phyloP scores from a whole-genome alignment of 495 filamentous ascomycete species.

The Corynascus novoguineensis region DNA sequence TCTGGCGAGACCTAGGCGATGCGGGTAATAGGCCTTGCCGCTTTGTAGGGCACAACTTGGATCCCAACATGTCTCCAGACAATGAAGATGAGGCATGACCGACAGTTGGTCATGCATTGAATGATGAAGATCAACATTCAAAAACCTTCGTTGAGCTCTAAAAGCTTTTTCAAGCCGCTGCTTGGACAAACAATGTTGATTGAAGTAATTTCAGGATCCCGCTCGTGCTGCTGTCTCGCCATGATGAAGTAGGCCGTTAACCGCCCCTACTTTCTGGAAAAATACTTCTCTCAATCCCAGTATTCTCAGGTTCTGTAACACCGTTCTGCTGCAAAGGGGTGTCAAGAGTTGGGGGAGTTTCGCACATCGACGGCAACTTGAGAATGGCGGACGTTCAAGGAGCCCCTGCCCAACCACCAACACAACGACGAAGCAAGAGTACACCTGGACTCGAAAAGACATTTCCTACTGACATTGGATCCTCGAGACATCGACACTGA shows the following conservation, averaged over 20 bases:
- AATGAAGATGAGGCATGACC: constrained; percentile 2
- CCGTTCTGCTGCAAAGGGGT: no score
- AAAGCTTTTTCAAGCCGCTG: not conserved
- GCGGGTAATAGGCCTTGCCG: constrained; percentile 8
- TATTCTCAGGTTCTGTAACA: no score
- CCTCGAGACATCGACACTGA: not conserved
- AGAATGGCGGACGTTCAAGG: no score
- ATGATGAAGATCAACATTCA: not conserved
- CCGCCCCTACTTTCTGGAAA: not conserved
- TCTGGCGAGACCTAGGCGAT: not conserved
- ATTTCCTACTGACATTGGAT: not conserved
- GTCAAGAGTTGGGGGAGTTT: no score
- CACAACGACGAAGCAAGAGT: no score
- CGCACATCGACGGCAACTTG: no score
- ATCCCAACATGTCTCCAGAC: not conserved
- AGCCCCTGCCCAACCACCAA: no score
- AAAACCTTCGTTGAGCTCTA: not conserved
- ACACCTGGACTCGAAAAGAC: no score
- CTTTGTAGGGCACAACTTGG: not conserved
- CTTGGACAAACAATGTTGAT: not conserved
- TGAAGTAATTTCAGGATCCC: not conserved
- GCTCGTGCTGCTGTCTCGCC: not conserved
- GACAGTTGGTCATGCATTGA: not conserved
- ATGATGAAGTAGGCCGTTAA: not conserved
- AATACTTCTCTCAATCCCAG: not conserved